phyloP scores from a whole-genome alignment of 345 rosid genomes.

The Salix caprea region DNA sequence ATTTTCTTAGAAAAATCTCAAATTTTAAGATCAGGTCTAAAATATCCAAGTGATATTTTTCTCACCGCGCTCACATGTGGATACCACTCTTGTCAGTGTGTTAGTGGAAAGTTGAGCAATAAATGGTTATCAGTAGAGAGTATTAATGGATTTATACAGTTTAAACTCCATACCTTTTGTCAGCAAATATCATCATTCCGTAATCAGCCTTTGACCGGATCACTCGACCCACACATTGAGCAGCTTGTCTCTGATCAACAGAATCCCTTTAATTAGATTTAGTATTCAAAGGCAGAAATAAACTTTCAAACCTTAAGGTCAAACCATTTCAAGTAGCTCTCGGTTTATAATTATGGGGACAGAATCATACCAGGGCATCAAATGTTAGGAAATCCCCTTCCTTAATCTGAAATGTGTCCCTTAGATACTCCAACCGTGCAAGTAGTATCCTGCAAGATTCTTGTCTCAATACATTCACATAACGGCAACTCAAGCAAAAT shows the following conservation, averaged over 20 bases:
- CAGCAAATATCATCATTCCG: constrained; percentile 99
- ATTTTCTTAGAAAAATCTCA: too few relatives aligned
- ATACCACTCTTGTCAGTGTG: neutral
- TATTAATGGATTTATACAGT: neutral
- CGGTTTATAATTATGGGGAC: neutral
- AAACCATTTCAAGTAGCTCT: neutral
- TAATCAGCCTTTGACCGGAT: constrained; percentile 97
- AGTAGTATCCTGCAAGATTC: constrained; percentile 60
- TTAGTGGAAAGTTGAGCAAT: neutral
- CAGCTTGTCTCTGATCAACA: constrained; percentile 86
- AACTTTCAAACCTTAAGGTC: neutral
- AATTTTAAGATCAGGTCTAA: neutral
- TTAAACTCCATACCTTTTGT: constrained; percentile 59
- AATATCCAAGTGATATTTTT: neutral
- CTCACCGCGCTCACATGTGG: neutral
- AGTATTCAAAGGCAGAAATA: constrained; percentile 6
- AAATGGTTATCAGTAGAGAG: neutral
- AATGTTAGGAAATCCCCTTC: constrained; percentile 96
- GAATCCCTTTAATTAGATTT: constrained; percentile 9
- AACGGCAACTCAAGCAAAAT: neutral
- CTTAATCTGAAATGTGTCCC: constrained; percentile 96
- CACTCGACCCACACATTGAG: constrained; percentile 96
- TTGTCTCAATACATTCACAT: neutral
- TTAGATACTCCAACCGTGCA: constrained; percentile 85
- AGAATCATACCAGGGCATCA: constrained; percentile 81